Base-by-base conservation (phyloP, 2,329 filamentous ascomycete species). In the Teratosphaeria nubilosa region DNA sequence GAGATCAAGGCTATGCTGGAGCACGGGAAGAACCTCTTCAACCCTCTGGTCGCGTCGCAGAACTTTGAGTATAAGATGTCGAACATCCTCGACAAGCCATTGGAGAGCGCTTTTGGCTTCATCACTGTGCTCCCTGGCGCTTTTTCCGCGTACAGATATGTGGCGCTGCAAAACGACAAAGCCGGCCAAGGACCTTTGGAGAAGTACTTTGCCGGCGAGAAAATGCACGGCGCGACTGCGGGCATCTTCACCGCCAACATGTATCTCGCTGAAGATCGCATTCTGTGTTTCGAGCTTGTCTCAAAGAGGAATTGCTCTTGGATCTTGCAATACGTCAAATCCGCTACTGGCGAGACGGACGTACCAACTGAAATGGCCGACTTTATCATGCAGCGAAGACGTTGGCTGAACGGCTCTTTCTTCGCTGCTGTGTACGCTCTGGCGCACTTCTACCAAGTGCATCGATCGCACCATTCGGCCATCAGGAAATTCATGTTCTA, bases 11-110 rank as follows among this genome's bases (percentile, higher is more conserved):
- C 92, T 64, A 96, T 97, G 91, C 80, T 97, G 76, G 87, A 86
- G 27, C 84, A 84, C 59, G 91, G 92, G 63, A 92, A 88, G 74
- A 91, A 95, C 68, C 82, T 99, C 37, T 73, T 96, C 64, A 99
- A 97, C 69, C 94, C 94, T 0, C 82, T 99, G 4, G 89, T 99
- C 24, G 94, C 94, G 1, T 91, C 91, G 0, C 94, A 99, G 69
- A 99, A 99, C 71, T 99, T 99, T 68, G 94, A 99, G 77, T 99
- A 99, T 82, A 99, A 99, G 81, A 96, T 99, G 88, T 96, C 90
- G 73, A 99, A 99, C 70, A 99, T 99, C 70, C 82, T 99, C 51
- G 94, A 99, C 74, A 99, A 99, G 77, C 94, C 94, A 1, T 78
- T 99, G 48, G 94, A 99, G 72, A 97, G 92, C 3, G 90, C 92